Conservation (phyloP, 1,284 basidiomycete species). For the Flammula alnicola region DNA sequence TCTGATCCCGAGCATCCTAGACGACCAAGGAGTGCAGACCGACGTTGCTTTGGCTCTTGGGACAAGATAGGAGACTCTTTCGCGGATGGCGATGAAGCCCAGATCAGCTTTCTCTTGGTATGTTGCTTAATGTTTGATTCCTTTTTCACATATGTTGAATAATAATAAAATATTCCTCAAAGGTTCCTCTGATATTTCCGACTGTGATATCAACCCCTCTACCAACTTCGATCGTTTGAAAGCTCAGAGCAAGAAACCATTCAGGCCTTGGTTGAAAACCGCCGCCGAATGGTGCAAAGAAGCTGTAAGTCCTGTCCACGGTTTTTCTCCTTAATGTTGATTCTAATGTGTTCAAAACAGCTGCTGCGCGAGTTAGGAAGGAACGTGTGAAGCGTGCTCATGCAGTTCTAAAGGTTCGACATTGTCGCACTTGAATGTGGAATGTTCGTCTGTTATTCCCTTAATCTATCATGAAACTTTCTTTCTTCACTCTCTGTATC, state of each 20-base stretch:
- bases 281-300: slow-evolving; percentile 8
- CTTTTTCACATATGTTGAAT: too few relatives aligned
- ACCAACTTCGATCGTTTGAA: slow-evolving; percentile 18
- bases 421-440: too few relatives aligned
- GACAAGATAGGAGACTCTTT: too few relatives aligned
- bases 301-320: slow-evolving; percentile 3
- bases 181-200: slow-evolving; percentile 15
- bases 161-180: too few relatives aligned
- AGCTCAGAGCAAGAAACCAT: slow-evolving; percentile 16
- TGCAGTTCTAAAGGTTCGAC: slow-evolving; percentile 4
- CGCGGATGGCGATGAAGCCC: too few relatives aligned
- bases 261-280: slow-evolving; percentile 13
- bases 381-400: slow-evolving; percentile 1
- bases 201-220: background rate
- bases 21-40: too few relatives aligned
- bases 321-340: background rate
- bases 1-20: too few relatives aligned
- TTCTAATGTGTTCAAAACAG: background rate
- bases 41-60: too few relatives aligned
- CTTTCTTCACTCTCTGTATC: too few relatives aligned
- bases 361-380: slow-evolving; percentile 5
- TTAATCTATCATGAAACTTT: too few relatives aligned
- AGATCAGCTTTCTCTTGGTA: too few relatives aligned
- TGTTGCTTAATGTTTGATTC: background rate
- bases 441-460: too few relatives aligned